Conservation (phyloP, 768 basidiomycete species). For the Boletus reticulatus region DNA sequence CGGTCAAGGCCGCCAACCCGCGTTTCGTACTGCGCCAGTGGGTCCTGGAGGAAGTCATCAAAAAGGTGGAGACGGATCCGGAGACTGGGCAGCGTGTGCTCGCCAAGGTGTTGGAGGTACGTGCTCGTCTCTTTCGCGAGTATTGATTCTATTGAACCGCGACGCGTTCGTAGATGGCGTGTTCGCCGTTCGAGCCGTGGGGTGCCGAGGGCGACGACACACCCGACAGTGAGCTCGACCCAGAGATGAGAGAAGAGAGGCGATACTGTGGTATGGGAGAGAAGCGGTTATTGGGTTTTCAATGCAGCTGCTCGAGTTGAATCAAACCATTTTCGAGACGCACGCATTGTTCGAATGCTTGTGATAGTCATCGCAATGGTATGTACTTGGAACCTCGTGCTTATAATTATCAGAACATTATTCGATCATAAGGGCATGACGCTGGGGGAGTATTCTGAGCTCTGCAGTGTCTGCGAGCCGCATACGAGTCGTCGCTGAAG, state of each 20-base stretch:
- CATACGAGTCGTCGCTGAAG: too few relatives aligned
- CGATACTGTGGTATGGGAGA: constrained; percentile 78
- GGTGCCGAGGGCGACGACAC: constrained; percentile 64
- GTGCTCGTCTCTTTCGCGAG: constrained; percentile 14
- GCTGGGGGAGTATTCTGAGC: too few relatives aligned
- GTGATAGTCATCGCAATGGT: too few relatives aligned
- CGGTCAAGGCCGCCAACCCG: constrained; percentile 70
- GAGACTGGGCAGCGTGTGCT: constrained; percentile 64
- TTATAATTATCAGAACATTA: too few relatives aligned
- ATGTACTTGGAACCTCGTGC: too few relatives aligned
- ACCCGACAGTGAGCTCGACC: constrained; percentile 46
- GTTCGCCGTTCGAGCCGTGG: constrained; percentile 82
- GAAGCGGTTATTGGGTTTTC: constrained; percentile 78
- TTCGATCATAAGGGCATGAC: too few relatives aligned
- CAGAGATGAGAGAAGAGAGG: constrained; percentile 56
- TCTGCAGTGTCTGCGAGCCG: too few relatives aligned
- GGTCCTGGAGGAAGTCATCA: constrained; percentile 92
- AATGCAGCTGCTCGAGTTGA: constrained; percentile 91
- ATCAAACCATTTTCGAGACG: background rate
- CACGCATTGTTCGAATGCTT: too few relatives aligned
- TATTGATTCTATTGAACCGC: background rate
- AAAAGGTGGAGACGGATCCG: constrained; percentile 63
- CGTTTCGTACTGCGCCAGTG: constrained; percentile 93
- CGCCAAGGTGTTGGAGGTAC: constrained; percentile 78
- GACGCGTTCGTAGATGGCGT: constrained; percentile 67